A percentile compares a stretch with the other conserved stretches of the same genome.
phyloP scores from a whole-genome alignment of 352 stramenopile species.

The Globisporangium emineosum region DNA sequence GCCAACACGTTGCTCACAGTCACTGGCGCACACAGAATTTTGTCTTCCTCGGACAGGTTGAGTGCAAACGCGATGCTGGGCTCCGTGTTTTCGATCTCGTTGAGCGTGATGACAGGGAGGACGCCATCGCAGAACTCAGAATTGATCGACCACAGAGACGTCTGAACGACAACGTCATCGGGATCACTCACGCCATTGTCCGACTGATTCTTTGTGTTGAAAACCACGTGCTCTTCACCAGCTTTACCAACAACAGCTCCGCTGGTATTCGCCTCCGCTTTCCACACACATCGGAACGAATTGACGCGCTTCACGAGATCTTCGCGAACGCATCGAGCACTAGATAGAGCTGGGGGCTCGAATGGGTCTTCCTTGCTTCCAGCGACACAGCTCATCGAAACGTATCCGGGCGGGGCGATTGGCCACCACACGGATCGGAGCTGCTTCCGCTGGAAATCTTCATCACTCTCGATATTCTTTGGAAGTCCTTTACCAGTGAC shows the following conservation, averaged over 20 bases:
- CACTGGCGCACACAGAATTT: constrained; percentile 63
- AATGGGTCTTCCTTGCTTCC: constrained; percentile 81
- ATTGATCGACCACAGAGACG: constrained; percentile 67
- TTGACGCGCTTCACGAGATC: constrained; percentile 71
- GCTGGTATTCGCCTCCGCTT: constrained; percentile 31
- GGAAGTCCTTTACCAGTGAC: constrained; percentile 80
- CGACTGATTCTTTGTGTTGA: constrained; percentile 38
- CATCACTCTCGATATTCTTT: constrained; percentile 67
- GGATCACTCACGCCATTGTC: constrained; percentile 25
- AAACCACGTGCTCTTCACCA: constrained; percentile 16
- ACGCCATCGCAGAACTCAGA: constrained; percentile 54
- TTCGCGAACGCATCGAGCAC: constrained; percentile 66
- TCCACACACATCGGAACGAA: constrained; percentile 64
- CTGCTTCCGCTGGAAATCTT: constrained; percentile 82
- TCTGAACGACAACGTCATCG: constrained; percentile 58
- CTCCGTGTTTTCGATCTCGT: constrained; percentile 32
- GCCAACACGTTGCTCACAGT: constrained; percentile 56
- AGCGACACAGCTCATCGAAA: constrained; percentile 71
- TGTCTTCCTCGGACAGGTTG: constrained; percentile 69
- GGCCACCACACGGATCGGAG: constrained; percentile 83
- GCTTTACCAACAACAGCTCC: constrained; percentile 24
- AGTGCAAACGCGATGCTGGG: constrained; percentile 45
- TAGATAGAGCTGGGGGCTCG: constrained; percentile 51
- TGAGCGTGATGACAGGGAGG: constrained; percentile 68
- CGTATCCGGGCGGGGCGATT: constrained; percentile 71